Percentiles rank a stretch among this genome's conserved stretches.
phyloP scores from a whole-genome alignment of 2,329 filamentous ascomycete species.

The Sporothrix pseudoabietina region DNA sequence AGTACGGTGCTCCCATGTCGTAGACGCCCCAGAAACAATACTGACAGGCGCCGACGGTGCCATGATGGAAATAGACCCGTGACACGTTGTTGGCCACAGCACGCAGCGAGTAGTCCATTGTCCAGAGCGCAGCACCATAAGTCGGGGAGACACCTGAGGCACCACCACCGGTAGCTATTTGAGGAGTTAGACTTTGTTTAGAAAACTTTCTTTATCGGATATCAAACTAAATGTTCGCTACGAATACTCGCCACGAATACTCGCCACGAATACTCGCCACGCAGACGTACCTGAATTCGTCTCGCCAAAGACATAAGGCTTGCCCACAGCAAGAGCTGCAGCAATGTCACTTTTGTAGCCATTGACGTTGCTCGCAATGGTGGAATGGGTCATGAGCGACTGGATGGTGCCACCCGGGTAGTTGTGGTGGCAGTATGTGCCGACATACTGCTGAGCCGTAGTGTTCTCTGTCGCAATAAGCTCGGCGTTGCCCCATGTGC shows the following conservation, averaged over 20 bases:
- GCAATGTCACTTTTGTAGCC: slow-evolving; percentile 42
- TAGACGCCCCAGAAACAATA: slow-evolving; percentile 54
- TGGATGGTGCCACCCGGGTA: slow-evolving; percentile 49
- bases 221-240: no score
- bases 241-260: no score
- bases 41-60: slow-evolving; percentile 55
- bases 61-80: slow-evolving; percentile 54
- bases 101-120: slow-evolving; percentile 50
- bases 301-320: slow-evolving; percentile 53
- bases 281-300: slow-evolving; percentile 49
- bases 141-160: slow-evolving; percentile 47
- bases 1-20: slow-evolving; percentile 55
- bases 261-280: no score
- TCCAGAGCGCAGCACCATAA: slow-evolving; percentile 55
- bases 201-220: no score
- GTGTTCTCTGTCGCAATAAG: slow-evolving; percentile 45
- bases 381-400: slow-evolving; percentile 50
- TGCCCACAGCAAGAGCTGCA: slow-evolving; percentile 45
- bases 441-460: slow-evolving; percentile 43
- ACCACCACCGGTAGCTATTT: slow-evolving; percentile 34
- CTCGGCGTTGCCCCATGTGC: slow-evolving; percentile 45
- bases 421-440: slow-evolving; percentile 48
- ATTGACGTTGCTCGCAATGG: slow-evolving; percentile 46
- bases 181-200: background rate
- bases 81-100: slow-evolving; percentile 44